phyloP scores from a whole-genome alignment of 1,284 basidiomycete genomes.

The Trichosporon ovoides region DNA sequence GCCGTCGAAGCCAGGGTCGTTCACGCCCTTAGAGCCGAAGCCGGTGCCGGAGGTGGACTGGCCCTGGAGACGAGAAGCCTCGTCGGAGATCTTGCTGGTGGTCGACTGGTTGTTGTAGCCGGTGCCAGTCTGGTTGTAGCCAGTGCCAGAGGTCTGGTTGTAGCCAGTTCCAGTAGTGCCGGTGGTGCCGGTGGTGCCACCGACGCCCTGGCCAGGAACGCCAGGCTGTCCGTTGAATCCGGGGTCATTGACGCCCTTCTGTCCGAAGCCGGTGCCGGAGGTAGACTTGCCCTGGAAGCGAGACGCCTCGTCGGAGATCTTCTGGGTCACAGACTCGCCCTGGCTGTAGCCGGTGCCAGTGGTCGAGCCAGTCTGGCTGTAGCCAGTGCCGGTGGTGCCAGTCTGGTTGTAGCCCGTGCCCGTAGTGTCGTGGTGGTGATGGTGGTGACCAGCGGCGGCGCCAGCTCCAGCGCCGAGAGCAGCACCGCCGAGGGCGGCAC shows the following conservation, averaged over 20 bases:
- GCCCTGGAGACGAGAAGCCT: not conserved
- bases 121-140: not conserved
- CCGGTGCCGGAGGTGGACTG: not conserved
- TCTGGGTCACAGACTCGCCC: not conserved
- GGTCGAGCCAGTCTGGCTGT: not conserved
- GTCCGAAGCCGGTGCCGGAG: not conserved
- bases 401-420: not conserved
- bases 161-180: not conserved
- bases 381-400: not conserved
- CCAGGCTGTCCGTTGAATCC: too few relatives aligned
- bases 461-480: too few relatives aligned
- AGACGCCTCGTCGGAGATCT: not conserved
- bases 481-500: not conserved
- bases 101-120: not conserved
- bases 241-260: too few relatives aligned
- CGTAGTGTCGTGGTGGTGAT: not conserved
- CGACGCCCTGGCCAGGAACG: too few relatives aligned
- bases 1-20: not conserved
- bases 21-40: not conserved
- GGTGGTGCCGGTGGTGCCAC: not conserved
- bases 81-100: not conserved
- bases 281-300: not conserved
- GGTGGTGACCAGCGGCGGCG: too few relatives aligned
- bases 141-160: not conserved
- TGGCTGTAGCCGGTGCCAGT: not conserved